Evolutionary conservation across 2,329 filamentous ascomycete genomes (phyloP).

Genomic region (Pestalotiopsis sp.): DNA sequence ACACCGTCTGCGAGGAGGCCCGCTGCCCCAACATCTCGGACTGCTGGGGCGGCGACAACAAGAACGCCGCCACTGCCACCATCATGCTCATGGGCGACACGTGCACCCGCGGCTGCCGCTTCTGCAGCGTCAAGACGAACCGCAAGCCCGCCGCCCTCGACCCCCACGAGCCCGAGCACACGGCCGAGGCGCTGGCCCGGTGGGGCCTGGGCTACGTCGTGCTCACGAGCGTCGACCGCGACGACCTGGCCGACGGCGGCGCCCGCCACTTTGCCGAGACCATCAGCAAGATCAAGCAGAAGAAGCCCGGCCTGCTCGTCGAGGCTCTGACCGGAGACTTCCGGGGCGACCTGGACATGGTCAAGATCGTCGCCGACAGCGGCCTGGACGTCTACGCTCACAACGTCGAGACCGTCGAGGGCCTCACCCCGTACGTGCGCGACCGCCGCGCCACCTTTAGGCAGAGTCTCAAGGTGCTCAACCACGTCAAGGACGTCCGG

Average conservation of each 20-base stretch:
- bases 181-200: slow-evolving; percentile 85
- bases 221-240: slow-evolving; percentile 88
- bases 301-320: slow-evolving; percentile 75
- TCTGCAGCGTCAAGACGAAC: slow-evolving; percentile 94
- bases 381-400: slow-evolving; percentile 96
- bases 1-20: slow-evolving; percentile 97
- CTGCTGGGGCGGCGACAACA: slow-evolving; percentile 92
- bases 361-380: slow-evolving; percentile 78
- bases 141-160: slow-evolving; percentile 78
- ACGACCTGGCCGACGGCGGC: slow-evolving; percentile 88
- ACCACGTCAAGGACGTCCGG: slow-evolving; percentile 77
- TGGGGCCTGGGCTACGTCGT: slow-evolving; percentile 98
- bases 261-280: slow-evolving; percentile 91
- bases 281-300: slow-evolving; percentile 88
- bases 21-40: slow-evolving; percentile 97
- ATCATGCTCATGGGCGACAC: slow-evolving; percentile 99
- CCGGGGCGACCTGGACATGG: slow-evolving; percentile 83
- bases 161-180: slow-evolving; percentile 95
- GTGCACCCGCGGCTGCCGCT: slow-evolving; percentile 92
- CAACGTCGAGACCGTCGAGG: slow-evolving; percentile 95
- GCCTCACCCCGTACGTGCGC: slow-evolving; percentile 83
- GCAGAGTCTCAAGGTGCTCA: slow-evolving; percentile 79
- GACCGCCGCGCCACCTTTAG: slow-evolving; percentile 89
- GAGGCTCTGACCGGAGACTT: slow-evolving; percentile 90
- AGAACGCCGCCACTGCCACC: slow-evolving; percentile 89